Conservation (phyloP, 2,329 filamentous ascomycete genomes). For the Dactylellina leptospora region DNA sequence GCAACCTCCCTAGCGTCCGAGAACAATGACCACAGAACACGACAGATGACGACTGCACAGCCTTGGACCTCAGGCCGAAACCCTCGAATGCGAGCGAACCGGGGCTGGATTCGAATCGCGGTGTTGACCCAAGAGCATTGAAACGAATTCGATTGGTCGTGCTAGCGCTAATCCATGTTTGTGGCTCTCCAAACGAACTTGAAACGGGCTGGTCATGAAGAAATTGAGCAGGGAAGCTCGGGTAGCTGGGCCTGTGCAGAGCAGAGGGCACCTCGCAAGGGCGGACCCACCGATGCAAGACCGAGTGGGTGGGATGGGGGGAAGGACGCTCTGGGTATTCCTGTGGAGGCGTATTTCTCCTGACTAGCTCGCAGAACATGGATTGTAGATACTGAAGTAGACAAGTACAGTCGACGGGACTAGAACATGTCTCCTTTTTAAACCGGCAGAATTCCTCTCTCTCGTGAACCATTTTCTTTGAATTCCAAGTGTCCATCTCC, state of each 20-base stretch:
- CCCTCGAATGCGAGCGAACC: constrained; percentile 1
- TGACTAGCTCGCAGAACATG: constrained; percentile 35
- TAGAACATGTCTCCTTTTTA: constrained; percentile 39
- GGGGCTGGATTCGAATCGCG: constrained; percentile 2
- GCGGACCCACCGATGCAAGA: constrained; percentile 28
- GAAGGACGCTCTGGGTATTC: constrained; percentile 12
- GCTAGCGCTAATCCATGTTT: constrained; percentile 52
- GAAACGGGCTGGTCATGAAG: constrained; percentile 33
- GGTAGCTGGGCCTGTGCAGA: constrained; percentile 36
- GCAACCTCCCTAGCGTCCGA: constrained; percentile 1
- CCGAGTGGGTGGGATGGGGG: background rate
- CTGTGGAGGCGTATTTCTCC: constrained; percentile 39
- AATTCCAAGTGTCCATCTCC: constrained; percentile 14
- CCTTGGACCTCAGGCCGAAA: constrained; percentile 17
- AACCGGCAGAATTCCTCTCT: constrained; percentile 13
- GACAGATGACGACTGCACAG: constrained; percentile 17
- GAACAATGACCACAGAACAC: background rate
- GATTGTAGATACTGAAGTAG: constrained; percentile 49
- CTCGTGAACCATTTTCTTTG: constrained; percentile 28
- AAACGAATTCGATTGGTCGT: constrained; percentile 40
- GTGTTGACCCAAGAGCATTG: constrained; percentile 17
- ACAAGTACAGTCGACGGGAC: constrained; percentile 46
- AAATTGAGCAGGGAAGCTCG: constrained; percentile 52
- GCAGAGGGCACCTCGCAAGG: constrained; percentile 18
- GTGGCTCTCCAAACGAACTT: constrained; percentile 51